Percentiles rank a stretch among this genome's conserved stretches.
Conservation (phyloP, 73 alveolate species). For the Effrenium voratum region DNA sequence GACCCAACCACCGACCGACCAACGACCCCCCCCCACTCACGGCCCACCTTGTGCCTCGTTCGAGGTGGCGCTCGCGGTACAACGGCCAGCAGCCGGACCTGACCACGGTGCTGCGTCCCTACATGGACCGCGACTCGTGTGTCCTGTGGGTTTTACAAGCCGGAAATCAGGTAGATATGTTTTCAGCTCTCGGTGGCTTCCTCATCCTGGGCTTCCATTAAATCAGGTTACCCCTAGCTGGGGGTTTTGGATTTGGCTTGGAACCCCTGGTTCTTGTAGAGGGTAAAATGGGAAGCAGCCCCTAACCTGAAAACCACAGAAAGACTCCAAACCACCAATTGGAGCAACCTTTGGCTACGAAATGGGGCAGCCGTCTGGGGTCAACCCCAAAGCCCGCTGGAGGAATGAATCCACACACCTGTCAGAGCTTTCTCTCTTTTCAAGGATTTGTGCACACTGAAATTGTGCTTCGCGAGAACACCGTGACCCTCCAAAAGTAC, state of each 20-base stretch:
- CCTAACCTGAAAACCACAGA: no score
- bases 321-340: no score
- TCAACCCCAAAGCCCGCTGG: no score
- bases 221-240: not conserved
- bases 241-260: not conserved
- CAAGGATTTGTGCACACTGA: no score
- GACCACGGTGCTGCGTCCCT: conserved; percentile 86
- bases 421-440: no score
- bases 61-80: conserved; percentile 82
- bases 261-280: not conserved
- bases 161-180: not conserved
- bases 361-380: no score
- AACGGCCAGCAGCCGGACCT: conserved; percentile 81
- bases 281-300: not conserved
- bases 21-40: not conserved
- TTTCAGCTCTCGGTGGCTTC: not conserved
- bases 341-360: no score
- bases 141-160: not conserved
- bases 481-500: no score
- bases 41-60: no score
- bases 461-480: no score
- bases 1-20: not conserved
- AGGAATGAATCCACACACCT: no score
- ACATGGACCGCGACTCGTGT: conserved; percentile 39
- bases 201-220: not conserved